Percentiles rank a stretch among this genome's conserved stretches.
Evolutionary conservation across 345 rosid species (phyloP).

Genomic region (Euphorbia tirucalli): DNA sequence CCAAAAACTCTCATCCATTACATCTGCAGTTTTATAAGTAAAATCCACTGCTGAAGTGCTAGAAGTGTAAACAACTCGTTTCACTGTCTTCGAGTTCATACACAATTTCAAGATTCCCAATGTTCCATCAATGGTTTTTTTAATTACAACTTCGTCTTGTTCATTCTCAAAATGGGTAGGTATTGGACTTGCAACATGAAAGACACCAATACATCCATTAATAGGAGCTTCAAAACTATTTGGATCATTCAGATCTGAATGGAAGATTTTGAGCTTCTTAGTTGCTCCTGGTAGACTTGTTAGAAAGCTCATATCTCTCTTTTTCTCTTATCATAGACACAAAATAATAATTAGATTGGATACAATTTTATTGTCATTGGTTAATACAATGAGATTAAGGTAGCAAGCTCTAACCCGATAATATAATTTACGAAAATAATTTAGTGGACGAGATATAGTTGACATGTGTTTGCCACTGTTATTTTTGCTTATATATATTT

Average conservation of each 20-base stretch:
- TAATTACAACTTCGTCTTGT: constrained; percentile 42
- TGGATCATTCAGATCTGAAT: constrained; percentile 30
- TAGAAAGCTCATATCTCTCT: constrained; percentile 53
- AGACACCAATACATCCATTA: constrained; percentile 29
- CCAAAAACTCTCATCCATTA: constrained; percentile 39
- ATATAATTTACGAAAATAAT: too few species aligned
- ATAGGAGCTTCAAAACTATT: constrained; percentile 29
- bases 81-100: constrained; percentile 49
- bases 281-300: constrained; percentile 56
- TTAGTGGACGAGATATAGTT: too few species aligned
- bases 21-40: not conserved
- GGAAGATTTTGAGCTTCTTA: constrained; percentile 37
- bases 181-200: constrained; percentile 26
- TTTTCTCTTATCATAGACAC: constrained; percentile 30
- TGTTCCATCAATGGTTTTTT: constrained; percentile 48
- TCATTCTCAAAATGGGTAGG: constrained; percentile 32
- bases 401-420: too few species aligned
- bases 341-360: not conserved
- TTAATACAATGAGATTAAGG: too few species aligned
- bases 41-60: constrained; percentile 26
- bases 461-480: too few species aligned
- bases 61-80: constrained; percentile 62
- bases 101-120: constrained; percentile 53
- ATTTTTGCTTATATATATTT: too few species aligned
- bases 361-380: too few species aligned